Evolutionary conservation across 2,329 filamentous ascomycete genomes (phyloP).

Genomic region (Fonsecaea monophora): DNA sequence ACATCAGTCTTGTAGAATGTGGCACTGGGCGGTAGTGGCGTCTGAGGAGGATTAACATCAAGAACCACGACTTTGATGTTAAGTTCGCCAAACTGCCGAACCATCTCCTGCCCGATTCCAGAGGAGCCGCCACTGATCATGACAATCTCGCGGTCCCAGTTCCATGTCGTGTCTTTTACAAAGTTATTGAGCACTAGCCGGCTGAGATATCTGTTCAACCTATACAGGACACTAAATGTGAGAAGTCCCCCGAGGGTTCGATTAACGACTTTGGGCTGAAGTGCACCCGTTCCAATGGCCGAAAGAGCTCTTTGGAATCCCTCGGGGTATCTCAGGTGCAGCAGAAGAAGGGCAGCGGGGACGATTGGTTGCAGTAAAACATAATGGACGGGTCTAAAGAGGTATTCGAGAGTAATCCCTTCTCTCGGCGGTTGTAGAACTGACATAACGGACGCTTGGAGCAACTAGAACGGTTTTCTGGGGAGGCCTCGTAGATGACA

Average conservation of each 20-base stretch:
- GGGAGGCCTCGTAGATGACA: neutral
- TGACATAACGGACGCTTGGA: neutral
- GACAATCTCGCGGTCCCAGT: conserved; percentile 47
- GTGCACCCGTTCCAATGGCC: neutral
- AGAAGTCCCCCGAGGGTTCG: neutral
- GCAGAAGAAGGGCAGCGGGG: conserved; percentile 4
- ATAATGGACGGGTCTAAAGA: conserved; percentile 12
- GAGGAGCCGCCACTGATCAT: conserved; percentile 67
- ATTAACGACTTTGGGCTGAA: neutral
- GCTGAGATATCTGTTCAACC: conserved; percentile 9
- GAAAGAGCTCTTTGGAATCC: conserved; percentile 1
- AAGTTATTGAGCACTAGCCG: conserved; percentile 13
- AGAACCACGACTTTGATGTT: conserved; percentile 73
- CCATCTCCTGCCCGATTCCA: conserved; percentile 73
- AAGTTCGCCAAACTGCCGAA: conserved; percentile 65
- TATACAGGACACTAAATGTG: conserved; percentile 2
- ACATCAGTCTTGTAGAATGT: conserved; percentile 8
- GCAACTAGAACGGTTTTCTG: neutral
- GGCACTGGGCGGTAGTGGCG: conserved; percentile 1
- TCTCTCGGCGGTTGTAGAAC: conserved; percentile 10
- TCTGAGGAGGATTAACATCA: conserved; percentile 59
- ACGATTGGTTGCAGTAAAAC: conserved; percentile 18
- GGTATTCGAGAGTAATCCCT: conserved; percentile 14
- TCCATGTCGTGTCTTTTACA: conserved; percentile 25
- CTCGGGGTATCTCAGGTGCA: neutral